These are phyloP conservation scores for Jaapia argillacea DNA, from an alignment of 768 basidiomycete species.

Conservation along the genomic window DNA sequence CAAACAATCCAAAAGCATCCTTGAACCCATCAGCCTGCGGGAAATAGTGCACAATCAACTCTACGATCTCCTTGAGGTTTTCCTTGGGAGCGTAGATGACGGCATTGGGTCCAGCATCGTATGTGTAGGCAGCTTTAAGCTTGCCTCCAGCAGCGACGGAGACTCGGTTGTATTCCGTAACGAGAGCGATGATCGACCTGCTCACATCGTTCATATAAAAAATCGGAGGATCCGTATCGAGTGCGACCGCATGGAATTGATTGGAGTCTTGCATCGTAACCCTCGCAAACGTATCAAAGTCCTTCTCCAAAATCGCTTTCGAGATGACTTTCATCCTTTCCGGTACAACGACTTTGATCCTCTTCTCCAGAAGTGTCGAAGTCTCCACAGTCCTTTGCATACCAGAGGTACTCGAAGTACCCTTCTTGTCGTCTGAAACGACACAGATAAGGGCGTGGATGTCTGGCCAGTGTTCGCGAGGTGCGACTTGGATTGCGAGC, in stretches of 20 bases:
- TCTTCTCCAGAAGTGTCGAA: slow-evolving; percentile 76
- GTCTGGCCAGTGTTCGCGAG: slow-evolving; percentile 84
- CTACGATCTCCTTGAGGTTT: slow-evolving; percentile 70
- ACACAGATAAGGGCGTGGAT: slow-evolving; percentile 97
- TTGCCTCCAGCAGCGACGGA: slow-evolving; percentile 44
- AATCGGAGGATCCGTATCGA: slow-evolving; percentile 96
- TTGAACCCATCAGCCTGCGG: slow-evolving; percentile 72
- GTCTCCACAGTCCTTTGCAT: slow-evolving; percentile 99
- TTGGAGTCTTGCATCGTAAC: slow-evolving; percentile 98
- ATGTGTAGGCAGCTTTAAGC: slow-evolving; percentile 93
- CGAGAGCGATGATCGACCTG: slow-evolving; percentile 81
- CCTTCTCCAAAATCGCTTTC: slow-evolving; percentile 64
- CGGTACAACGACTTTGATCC: slow-evolving; percentile 82
- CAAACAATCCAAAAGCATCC: slow-evolving; percentile 63
- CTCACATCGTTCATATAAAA: slow-evolving; percentile 99
- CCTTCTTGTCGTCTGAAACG: slow-evolving; percentile 93
- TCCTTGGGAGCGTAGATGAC: slow-evolving; percentile 85
- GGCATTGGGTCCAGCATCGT: slow-evolving; percentile 96
- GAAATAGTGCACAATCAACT: slow-evolving; percentile 76
- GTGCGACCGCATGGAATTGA: slow-evolving; percentile 95
- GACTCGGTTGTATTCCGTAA: slow-evolving; percentile 89
- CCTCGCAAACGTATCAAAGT: slow-evolving; percentile 83
- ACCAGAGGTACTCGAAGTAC: slow-evolving; percentile 86
- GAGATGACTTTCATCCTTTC: slow-evolving; percentile 74
- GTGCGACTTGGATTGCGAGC: slow-evolving; percentile 79